Conservation (phyloP, 176 grass and related monocot species). For the Luzula sylvatica region DNA sequence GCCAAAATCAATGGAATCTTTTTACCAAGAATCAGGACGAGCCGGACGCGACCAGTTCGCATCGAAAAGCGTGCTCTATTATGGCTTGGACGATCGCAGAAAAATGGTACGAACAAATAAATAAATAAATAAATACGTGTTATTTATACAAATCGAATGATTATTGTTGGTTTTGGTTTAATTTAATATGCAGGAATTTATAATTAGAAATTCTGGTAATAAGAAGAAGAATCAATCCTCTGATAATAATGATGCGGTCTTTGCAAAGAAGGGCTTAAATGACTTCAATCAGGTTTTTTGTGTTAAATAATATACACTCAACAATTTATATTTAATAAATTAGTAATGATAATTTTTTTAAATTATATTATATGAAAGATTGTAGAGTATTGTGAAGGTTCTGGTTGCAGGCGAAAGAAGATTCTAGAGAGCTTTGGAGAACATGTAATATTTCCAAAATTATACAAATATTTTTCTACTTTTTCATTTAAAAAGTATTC, state of each 20-base stretch:
- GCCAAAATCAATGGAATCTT: slow-evolving; percentile 94
- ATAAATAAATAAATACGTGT: not conserved
- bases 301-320: slow-evolving; percentile 4
- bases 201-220: slow-evolving; percentile 55
- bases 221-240: slow-evolving; percentile 54
- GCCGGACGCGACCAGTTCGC: slow-evolving; percentile 72
- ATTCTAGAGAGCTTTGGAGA: slow-evolving; percentile 88
- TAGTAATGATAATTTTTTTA: not conserved
- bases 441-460: slow-evolving; percentile 29
- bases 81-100: slow-evolving; percentile 68
- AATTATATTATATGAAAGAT: slow-evolving; percentile 34
- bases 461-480: too few species aligned
- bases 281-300: slow-evolving; percentile 72
- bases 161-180: slow-evolving; percentile 13
- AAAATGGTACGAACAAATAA: slow-evolving; percentile 77
- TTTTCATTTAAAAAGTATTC: not conserved
- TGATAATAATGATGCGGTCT: slow-evolving; percentile 22
- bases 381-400: slow-evolving; percentile 83
- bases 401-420: slow-evolving; percentile 54
- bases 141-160: not conserved
- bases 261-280: slow-evolving; percentile 53
- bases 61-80: slow-evolving; percentile 82
- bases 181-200: slow-evolving; percentile 59
- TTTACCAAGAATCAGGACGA: slow-evolving; percentile 94
- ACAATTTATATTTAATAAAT: not conserved